Evolutionary conservation across 202 grass and related monocot species (phyloP).

Genomic region (Panicum hallii): DNA sequence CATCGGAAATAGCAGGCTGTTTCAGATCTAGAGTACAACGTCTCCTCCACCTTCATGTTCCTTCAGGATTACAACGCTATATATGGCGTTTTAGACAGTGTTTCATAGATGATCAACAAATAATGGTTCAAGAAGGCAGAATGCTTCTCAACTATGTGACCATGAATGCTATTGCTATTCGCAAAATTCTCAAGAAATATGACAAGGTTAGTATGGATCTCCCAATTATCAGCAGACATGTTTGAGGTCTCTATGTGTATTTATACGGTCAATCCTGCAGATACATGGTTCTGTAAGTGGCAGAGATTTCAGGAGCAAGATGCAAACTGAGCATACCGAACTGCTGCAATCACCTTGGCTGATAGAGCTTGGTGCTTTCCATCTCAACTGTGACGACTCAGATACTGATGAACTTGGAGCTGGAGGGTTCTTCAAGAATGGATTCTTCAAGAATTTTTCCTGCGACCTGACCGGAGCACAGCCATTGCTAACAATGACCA

Average conservation of each 20-base stretch:
- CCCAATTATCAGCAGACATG: background rate
- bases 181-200: constrained; percentile 89
- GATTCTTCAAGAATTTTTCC: constrained; percentile 69
- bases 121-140: constrained; percentile 83
- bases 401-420: constrained; percentile 52
- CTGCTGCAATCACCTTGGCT: constrained; percentile 80
- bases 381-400: constrained; percentile 60
- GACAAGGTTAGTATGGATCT: constrained; percentile 60
- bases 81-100: constrained; percentile 73
- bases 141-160: constrained; percentile 76
- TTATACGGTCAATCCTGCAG: constrained; percentile 43
- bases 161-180: constrained; percentile 86
- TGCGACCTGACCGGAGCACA: constrained; percentile 59
- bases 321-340: constrained; percentile 70
- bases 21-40: constrained; percentile 76
- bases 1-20: constrained; percentile 74
- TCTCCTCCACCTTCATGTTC: constrained; percentile 76
- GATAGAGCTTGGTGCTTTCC: constrained; percentile 75
- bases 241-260: background rate
- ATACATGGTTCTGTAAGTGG: constrained; percentile 76
- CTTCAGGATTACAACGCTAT: constrained; percentile 67
- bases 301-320: constrained; percentile 74
- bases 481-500: constrained; percentile 62
- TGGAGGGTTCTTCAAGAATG: constrained; percentile 52
- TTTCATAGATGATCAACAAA: constrained; percentile 79